Evolutionary conservation across 2,329 filamentous ascomycete species (phyloP), one percentile per base, ranked within the genome.

Genomic region (Oidium heveae): DNA sequence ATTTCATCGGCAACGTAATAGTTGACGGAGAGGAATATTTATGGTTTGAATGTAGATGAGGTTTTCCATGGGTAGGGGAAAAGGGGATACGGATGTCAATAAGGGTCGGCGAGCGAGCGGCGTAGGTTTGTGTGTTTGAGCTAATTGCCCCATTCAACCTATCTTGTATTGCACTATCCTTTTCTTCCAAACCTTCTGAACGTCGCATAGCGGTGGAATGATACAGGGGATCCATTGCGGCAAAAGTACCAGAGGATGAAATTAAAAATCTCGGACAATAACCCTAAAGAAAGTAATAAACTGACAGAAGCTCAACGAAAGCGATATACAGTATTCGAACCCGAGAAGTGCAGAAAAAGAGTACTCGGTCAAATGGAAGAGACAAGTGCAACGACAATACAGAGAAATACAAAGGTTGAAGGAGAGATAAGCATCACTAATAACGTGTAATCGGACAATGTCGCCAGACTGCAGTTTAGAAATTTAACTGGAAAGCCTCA

Each of bases 191-290:
- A 28, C 62, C 58, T 32, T 58, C 50, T 33, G 58, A 56, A 54
- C 60, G 59, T 57, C 63, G 62, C 63, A 65, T 62, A 57, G 63
- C 63, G 13, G 62, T 63, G 47, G 60, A 57, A 54, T 62, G 62
- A 58, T 59, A 65, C 55, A 58, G 59, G 55, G 61, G 62, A 54
- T 63, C 60, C 62, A 55, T 55, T 16, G 36, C 22, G 12, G 37
- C 37, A 24, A 22, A 28, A 22, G 33, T 13, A 51, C 13, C 49
- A 36, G n/a, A 36, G 4, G 41, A 18, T 18, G 15, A 22, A 18
- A 10, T 24, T 20, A 12, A 22, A 18, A 18, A n/a, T 12, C 6
- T 12, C 18, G 10, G 41, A 18, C 22, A 7, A 44, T 44, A 44
- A 18, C 5, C 41, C 41, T 5, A 20, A 7, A 5, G 41, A 44